Evolutionary conservation across 768 basidiomycete genomes (phyloP).

Genomic region (Dacryopinax primogenitus): DNA sequence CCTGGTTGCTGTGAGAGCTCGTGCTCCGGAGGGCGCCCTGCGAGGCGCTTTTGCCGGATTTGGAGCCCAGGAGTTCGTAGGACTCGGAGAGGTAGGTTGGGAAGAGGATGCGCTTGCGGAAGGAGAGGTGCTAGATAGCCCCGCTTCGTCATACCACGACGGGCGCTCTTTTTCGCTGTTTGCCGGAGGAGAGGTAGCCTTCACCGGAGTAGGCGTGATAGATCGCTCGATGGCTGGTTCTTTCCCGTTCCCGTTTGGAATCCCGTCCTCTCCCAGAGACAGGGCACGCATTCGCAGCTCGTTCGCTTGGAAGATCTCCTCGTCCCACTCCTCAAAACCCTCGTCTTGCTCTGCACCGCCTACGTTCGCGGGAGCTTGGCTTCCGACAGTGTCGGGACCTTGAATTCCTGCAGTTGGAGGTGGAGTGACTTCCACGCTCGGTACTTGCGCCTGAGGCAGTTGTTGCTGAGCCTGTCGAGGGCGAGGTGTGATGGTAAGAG

Average conservation of each 20-base stretch:
- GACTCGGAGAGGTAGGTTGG: not conserved
- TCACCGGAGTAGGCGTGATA: not conserved
- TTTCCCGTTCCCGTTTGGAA: not conserved
- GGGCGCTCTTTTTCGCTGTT: constrained; percentile 21
- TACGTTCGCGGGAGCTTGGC: constrained; percentile 19
- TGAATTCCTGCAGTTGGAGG: not conserved
- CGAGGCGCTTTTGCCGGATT: not conserved
- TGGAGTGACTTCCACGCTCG: not conserved
- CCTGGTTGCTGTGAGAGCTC: not conserved
- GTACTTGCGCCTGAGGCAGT: not conserved
- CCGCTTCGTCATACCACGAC: constrained; percentile 25
- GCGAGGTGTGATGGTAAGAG: constrained; percentile 21
- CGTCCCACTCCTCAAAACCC: constrained; percentile 42
- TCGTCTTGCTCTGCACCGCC: constrained; percentile 17
- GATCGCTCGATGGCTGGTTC: not conserved
- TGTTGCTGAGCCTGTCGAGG: not conserved
- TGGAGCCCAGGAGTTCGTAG: not conserved
- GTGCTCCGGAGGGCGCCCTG: not conserved
- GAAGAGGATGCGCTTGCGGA: constrained; percentile 11
- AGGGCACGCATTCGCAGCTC: constrained; percentile 21
- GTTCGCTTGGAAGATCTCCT: constrained; percentile 27
- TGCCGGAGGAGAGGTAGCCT: constrained; percentile 9
- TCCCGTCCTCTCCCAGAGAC: not conserved
- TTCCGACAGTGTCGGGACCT: constrained; percentile 23
- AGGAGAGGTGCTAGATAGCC: constrained; percentile 19